Evolutionary conservation across 169 alveolate species (phyloP), one percentile per base, ranked within the genome.

Genomic region (Plasmodium berghei): DNA sequence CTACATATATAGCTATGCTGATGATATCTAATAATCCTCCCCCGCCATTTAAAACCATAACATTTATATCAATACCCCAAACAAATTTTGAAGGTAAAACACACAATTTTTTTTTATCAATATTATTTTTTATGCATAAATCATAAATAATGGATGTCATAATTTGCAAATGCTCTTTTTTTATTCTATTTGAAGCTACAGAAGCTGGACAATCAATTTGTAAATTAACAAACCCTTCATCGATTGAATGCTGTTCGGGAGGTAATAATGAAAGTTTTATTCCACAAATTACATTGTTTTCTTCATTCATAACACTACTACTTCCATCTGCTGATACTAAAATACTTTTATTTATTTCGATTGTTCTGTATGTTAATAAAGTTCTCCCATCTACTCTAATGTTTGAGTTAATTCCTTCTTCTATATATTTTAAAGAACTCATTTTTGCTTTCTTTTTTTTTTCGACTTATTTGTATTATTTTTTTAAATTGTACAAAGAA

Each of bases 11-110:
- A 20, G 93, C 96, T 62, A 93, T 85, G 45, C 96, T 93, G 10
- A 91, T 71, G 42, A 94, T 94, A 73, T 93, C 96, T 54, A 89
- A 16, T 42, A 83, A 16, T 22, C 92, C 87, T 28, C 96, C 96
- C 42, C 96, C 96, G 26, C 91, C 80, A 67, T 93, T 91, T 18
- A 93, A 63, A 59, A 93, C 92, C 94, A 87, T 87, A 70, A 87
- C 91, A 75, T 89, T 93, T 49, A 93, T 58, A 59, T 80, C 91
- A 59, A 93, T 73, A 12, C 88, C 74, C 96, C 96, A 93, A n/a
- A 66, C 92, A 89, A 88, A 91, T 56, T 91, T 91, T 28, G 88
- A 66, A 42, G 95, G 89, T 14, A 91, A 73, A 48, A 93, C 74
- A 80, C 96, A 93, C 28, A 93, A 72, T 22, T 88, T 72, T 18